phyloP scores from a whole-genome alignment of 495 filamentous ascomycete species.

The Parathielavia appendiculata region DNA sequence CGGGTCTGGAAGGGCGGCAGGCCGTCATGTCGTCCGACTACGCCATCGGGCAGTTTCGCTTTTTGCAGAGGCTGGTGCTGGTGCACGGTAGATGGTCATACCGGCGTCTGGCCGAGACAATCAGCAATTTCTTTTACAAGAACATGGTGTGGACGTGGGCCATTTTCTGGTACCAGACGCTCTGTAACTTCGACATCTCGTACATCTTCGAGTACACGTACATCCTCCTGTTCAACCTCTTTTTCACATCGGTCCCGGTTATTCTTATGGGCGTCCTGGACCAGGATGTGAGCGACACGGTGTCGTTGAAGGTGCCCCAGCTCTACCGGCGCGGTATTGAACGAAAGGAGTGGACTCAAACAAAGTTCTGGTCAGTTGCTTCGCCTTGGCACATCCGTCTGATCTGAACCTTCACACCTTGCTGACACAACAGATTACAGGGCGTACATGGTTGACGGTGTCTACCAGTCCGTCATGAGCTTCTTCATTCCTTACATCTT shows the following conservation, averaged over 20 bases:
- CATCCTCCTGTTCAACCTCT: constrained; percentile 91
- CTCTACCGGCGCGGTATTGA: constrained; percentile 95
- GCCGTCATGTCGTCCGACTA: constrained; percentile 99
- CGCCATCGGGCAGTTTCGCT: constrained; percentile 96
- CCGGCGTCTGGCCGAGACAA: constrained; percentile 83
- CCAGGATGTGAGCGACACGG: constrained; percentile 91
- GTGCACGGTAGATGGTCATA: constrained; percentile 98
- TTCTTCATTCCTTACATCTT: constrained; percentile 90
- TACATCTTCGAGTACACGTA: constrained; percentile 98
- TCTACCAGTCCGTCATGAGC: constrained; percentile 88
- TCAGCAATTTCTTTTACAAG: constrained; percentile 99
- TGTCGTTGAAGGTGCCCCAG: constrained; percentile 91
- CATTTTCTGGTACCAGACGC: constrained; percentile 97
- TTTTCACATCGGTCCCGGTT: constrained; percentile 93
- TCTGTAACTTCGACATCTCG: constrained; percentile 88
- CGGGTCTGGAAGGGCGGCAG: constrained; percentile 92
- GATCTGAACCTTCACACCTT: background rate
- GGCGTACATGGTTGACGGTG: constrained; percentile 91
- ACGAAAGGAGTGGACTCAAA: constrained; percentile 92
- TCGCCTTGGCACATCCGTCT: background rate
- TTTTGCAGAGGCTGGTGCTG: constrained; percentile 82
- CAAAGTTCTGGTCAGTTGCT: constrained; percentile 85
- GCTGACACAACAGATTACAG: constrained; percentile 45
- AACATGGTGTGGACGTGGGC: constrained; percentile 98
- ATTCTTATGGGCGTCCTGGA: constrained; percentile 97